These are phyloP conservation scores for Haplographium delicatum DNA, from an alignment of 495 filamentous ascomycete genomes.

Conservation along the genomic window DNA sequence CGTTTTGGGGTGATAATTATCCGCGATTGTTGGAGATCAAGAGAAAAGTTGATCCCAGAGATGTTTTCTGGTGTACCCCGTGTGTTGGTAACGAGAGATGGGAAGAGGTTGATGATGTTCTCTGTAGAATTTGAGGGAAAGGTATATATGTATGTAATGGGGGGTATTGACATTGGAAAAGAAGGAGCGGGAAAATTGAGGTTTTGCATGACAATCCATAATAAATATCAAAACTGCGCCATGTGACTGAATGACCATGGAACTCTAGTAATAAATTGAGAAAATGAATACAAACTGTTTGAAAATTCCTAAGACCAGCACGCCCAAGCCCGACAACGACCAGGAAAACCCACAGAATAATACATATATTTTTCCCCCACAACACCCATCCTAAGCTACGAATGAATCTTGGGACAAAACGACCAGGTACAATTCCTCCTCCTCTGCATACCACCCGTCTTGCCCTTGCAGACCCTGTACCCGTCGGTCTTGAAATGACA, in stretches of 20 bases:
- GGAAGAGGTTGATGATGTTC: constrained; percentile 31
- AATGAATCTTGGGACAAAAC: constrained; percentile 25
- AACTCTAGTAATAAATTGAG: too few relatives aligned
- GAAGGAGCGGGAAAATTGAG: too few relatives aligned
- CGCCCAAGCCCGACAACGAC: too few relatives aligned
- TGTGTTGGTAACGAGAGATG: constrained; percentile 62
- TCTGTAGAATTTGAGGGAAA: constrained; percentile 22
- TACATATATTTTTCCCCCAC: neutral
- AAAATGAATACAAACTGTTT: too few relatives aligned
- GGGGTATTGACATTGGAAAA: too few relatives aligned
- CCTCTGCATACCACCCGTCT: constrained; percentile 23
- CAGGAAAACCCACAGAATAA: too few relatives aligned
- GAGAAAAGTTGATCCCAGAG: constrained; percentile 48
- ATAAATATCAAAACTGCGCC: too few relatives aligned
- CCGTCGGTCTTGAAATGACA: constrained; percentile 20
- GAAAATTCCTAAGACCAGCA: too few relatives aligned
- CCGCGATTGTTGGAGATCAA: constrained; percentile 41
- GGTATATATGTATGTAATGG: too few relatives aligned
- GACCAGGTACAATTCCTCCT: constrained; percentile 17
- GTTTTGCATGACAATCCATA: too few relatives aligned
- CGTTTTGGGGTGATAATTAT: constrained; percentile 50
- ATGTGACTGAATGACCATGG: too few relatives aligned
- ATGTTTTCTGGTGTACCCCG: constrained; percentile 53
- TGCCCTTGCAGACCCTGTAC: constrained; percentile 18
- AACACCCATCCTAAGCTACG: neutral